Evolutionary conservation across 345 rosid genomes (phyloP).

Genomic region (Populus deltoides): DNA sequence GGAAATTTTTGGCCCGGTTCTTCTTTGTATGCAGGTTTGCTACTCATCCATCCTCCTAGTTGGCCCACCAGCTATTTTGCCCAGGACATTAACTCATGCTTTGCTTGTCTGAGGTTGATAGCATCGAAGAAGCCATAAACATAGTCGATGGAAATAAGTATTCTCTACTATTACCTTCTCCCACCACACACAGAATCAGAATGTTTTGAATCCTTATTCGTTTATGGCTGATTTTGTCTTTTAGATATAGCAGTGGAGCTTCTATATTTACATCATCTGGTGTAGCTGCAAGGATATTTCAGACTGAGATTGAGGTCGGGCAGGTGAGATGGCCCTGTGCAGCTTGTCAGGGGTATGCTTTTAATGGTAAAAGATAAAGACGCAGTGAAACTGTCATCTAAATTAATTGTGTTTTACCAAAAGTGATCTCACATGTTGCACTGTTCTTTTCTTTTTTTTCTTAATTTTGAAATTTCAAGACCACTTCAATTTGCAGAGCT

Average conservation of each 20-base stretch:
- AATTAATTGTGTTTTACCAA: background rate
- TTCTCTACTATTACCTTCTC: background rate
- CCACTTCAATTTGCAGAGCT: background rate
- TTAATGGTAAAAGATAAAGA: background rate
- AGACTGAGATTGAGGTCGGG: slow-evolving; percentile 25
- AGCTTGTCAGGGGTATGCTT: background rate
- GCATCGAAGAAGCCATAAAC: slow-evolving; percentile 54
- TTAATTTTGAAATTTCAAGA: background rate
- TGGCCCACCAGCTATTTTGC: background rate
- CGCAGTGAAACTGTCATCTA: background rate
- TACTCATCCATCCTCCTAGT: background rate
- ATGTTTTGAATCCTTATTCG: background rate
- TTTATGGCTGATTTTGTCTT: background rate
- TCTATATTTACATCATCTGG: slow-evolving; percentile 27
- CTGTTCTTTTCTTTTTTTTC: background rate
- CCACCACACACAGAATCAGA: background rate
- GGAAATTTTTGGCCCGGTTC: too few relatives aligned
- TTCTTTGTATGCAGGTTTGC: slow-evolving; percentile 55
- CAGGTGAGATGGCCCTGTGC: slow-evolving; percentile 15
- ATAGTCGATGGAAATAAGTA: slow-evolving; percentile 56
- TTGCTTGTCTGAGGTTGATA: slow-evolving; percentile 34
- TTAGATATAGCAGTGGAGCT: slow-evolving; percentile 22
- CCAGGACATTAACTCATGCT: background rate
- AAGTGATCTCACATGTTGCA: background rate
- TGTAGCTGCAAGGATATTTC: slow-evolving; percentile 26